Evolutionary conservation across 116 monocot species (phyloP).

Genomic region (Posidonia oceanica): DNA sequence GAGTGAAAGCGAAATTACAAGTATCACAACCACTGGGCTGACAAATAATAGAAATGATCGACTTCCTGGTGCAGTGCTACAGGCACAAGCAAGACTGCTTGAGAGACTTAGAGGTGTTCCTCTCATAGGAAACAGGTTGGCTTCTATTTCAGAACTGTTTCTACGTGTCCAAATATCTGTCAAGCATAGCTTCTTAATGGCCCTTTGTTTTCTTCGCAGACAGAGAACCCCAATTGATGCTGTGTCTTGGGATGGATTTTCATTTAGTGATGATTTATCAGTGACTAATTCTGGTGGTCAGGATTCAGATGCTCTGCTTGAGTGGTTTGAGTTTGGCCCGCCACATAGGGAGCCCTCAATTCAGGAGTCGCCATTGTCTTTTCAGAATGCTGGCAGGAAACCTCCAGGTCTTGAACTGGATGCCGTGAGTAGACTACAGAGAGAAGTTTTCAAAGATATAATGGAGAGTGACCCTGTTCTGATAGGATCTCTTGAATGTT

Average conservation of each 20-base stretch:
- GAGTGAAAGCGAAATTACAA: not conserved
- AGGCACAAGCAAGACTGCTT: constrained; percentile 47
- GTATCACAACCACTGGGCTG: not conserved
- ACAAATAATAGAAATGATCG: constrained; percentile 12
- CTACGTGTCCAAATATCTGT: not conserved
- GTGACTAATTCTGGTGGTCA: constrained; percentile 1
- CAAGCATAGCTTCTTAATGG: not conserved
- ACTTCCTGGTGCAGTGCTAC: constrained; percentile 38
- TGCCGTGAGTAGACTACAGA: constrained; percentile 7
- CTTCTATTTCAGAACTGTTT: not conserved
- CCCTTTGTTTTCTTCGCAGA: constrained; percentile 2
- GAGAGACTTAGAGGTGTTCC: constrained; percentile 36
- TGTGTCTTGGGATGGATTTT: constrained; percentile 14
- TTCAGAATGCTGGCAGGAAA: constrained; percentile 11
- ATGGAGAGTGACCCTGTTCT: constrained; percentile 1
- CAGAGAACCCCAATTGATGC: not conserved
- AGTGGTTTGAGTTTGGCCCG: not conserved
- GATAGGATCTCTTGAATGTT: constrained; percentile 25
- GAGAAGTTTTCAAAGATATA: constrained; percentile 15
- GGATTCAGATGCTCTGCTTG: not conserved
- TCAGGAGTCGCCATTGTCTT: not conserved
- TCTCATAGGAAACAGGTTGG: constrained; percentile 22
- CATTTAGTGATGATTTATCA: not conserved
- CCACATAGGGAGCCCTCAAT: not conserved
- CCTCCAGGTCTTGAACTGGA: constrained; percentile 15